phyloP scores from a whole-genome alignment of 805 yeast species.

The Lipomyces mesembrius region DNA sequence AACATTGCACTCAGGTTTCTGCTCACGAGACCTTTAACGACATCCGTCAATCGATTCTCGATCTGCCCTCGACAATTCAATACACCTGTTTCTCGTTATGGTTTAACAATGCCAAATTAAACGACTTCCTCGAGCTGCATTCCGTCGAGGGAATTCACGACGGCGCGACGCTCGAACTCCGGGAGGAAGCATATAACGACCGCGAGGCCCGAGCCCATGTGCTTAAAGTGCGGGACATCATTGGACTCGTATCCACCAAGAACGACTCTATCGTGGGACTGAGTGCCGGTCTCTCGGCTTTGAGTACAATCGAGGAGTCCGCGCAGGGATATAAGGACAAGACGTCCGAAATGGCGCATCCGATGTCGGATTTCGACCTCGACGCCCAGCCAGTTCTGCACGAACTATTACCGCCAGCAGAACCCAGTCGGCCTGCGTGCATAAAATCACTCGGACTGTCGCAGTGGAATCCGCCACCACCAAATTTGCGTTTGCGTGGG shows the following conservation, averaged over 20 bases:
- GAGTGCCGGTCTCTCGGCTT: constrained; percentile 57
- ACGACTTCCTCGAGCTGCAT: constrained; percentile 43
- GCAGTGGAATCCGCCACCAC: constrained; percentile 85
- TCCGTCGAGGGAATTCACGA: constrained; percentile 45
- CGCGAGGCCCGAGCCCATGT: constrained; percentile 66
- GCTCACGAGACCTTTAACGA: constrained; percentile 58
- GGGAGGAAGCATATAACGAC: constrained; percentile 63
- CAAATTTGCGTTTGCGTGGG: constrained; percentile 65
- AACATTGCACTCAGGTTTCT: constrained; percentile 33
- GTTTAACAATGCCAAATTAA: constrained; percentile 47
- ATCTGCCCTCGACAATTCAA: constrained; percentile 61
- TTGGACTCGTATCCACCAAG: constrained; percentile 52
- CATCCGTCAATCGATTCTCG: constrained; percentile 60
- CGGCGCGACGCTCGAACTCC: constrained; percentile 52
- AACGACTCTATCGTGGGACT: constrained; percentile 47
- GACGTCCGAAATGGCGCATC: constrained; percentile 35
- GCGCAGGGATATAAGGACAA: constrained; percentile 30
- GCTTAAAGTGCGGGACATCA: constrained; percentile 63
- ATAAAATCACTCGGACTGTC: constrained; percentile 70
- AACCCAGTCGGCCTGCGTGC: constrained; percentile 21
- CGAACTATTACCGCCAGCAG: constrained; percentile 18
- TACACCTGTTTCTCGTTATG: constrained; percentile 63
- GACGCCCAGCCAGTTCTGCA: constrained; percentile 14
- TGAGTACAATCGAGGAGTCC: constrained; percentile 39
- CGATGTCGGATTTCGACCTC: constrained; percentile 41